A percentile compares a stretch with the other conserved stretches of the same genome.
These are phyloP conservation scores for Omphalotus guepiniiformis DNA, from an alignment of 768 basidiomycete genomes.

Conservation along the genomic window DNA sequence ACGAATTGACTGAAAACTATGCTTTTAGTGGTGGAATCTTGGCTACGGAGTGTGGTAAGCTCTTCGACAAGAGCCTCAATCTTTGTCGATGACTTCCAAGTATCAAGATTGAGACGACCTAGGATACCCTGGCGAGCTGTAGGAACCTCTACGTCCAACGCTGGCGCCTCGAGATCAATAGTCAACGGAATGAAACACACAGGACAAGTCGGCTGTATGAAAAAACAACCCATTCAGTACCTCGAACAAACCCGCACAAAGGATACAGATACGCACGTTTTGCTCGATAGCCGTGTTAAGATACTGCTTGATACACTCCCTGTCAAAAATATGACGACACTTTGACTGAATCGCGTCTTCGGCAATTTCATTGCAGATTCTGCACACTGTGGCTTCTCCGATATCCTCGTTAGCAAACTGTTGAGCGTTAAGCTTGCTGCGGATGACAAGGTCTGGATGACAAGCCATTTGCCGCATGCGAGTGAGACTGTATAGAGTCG, in stretches of 20 bases:
- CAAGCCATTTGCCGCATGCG: conserved; percentile 96
- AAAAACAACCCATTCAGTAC: background rate
- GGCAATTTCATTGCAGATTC: conserved; percentile 94
- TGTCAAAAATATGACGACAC: conserved; percentile 92
- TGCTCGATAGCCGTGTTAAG: conserved; percentile 69
- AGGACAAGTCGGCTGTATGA: conserved; percentile 78
- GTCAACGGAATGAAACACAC: conserved; percentile 91
- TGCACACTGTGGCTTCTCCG: conserved; percentile 80
- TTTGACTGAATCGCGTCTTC: conserved; percentile 95
- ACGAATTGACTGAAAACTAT: conserved; percentile 97
- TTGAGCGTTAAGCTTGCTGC: conserved; percentile 74
- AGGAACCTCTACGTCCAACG: conserved; percentile 67
- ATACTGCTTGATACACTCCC: conserved; percentile 94
- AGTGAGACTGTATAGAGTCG: conserved; percentile 58
- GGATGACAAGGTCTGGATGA: conserved; percentile 90
- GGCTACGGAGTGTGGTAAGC: conserved; percentile 72
- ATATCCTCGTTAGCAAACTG: conserved; percentile 54
- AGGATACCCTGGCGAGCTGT: conserved; percentile 85
- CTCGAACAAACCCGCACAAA: background rate
- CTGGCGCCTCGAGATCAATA: conserved; percentile 93
- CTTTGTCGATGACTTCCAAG: conserved; percentile 95
- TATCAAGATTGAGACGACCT: conserved; percentile 81
- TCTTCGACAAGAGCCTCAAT: conserved; percentile 97
- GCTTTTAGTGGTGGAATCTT: conserved; percentile 92
- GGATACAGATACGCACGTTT: conserved; percentile 37